A percentile compares a stretch with the other conserved stretches of the same genome.
Evolutionary conservation across 148 eudicot species (phyloP).

Genomic region (Tetragonia tetragonoides): DNA sequence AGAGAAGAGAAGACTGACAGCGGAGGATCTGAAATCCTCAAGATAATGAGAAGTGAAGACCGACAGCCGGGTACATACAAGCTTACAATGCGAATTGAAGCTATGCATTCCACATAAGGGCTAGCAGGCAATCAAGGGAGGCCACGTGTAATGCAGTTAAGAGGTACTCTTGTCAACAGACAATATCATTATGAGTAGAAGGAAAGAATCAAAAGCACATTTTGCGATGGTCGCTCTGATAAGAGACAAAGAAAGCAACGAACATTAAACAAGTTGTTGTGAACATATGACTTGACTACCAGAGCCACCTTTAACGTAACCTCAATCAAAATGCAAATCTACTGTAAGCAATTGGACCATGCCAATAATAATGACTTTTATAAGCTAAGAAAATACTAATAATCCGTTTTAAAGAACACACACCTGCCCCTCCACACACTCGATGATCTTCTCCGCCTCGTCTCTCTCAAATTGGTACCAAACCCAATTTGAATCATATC

Average conservation of each 20-base stretch:
- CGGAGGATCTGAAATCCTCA: too few relatives aligned
- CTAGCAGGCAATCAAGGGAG: background rate
- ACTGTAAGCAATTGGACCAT: too few relatives aligned
- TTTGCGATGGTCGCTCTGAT: slow-evolving; percentile 21
- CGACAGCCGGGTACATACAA: too few relatives aligned
- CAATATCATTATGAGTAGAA: background rate
- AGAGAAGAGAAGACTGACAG: too few relatives aligned
- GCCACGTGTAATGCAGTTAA: slow-evolving; percentile 16
- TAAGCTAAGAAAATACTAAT: background rate
- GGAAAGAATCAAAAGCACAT: slow-evolving; percentile 14
- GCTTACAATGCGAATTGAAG: too few relatives aligned
- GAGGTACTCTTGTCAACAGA: background rate
- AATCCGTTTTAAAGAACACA: background rate
- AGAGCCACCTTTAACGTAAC: slow-evolving; percentile 14
- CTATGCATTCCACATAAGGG: too few relatives aligned
- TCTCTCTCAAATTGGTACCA: slow-evolving; percentile 14
- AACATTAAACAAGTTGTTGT: slow-evolving; percentile 4
- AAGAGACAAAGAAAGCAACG: slow-evolving; percentile 28
- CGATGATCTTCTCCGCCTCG: slow-evolving; percentile 13
- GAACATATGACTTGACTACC: slow-evolving; percentile 14
- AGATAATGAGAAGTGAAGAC: too few relatives aligned
- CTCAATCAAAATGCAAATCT: slow-evolving; percentile 4
- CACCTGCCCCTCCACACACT: background rate
- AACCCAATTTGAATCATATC: slow-evolving; percentile 6
- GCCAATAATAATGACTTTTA: background rate